Evolutionary conservation across 163 green algal species (phyloP).

Genomic region (Chlorella variabilis): DNA sequence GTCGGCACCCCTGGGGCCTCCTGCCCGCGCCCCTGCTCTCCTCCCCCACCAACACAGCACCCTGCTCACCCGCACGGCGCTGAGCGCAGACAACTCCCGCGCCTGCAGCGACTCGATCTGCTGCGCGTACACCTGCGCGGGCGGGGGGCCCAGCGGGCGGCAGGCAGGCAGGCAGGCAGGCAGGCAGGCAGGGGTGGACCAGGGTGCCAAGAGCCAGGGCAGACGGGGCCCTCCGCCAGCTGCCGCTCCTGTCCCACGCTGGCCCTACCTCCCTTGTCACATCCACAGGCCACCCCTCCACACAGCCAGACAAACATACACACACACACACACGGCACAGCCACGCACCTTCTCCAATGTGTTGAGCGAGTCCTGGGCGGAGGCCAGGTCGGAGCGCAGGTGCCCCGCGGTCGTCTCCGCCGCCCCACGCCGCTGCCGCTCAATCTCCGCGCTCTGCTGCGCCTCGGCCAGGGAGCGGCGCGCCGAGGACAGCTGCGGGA

Average conservation of each 20-base stretch:
- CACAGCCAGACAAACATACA: background rate
- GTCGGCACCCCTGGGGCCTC: background rate
- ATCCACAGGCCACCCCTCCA: background rate
- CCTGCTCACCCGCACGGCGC: background rate
- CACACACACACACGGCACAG: too few species aligned
- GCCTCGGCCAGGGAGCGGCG: conserved; percentile 41
- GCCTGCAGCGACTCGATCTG: conserved; percentile 37
- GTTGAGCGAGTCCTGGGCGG: conserved; percentile 48
- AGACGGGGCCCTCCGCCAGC: too few species aligned
- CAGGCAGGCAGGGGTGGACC: background rate
- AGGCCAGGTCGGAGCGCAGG: conserved; percentile 53
- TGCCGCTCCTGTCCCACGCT: too few species aligned
- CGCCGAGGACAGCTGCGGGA: conserved; percentile 3
- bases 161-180: too few species aligned
- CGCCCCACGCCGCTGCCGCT: conserved; percentile 35
- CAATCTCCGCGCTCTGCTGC: conserved; percentile 41
- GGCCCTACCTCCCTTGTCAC: too few species aligned
- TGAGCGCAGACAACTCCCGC: conserved; percentile 13
- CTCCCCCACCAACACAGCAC: background rate
- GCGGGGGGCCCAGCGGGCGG: too few species aligned
- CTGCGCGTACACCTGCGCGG: conserved; percentile 31
- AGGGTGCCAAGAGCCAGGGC: too few species aligned
- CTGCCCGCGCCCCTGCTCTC: too few species aligned
- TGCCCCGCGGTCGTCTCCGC: conserved; percentile 28
- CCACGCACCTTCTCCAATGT: conserved; percentile 57